Base-by-base conservation (phyloP, 2,329 filamentous ascomycete genomes). In the Apiospora arundinis region DNA sequence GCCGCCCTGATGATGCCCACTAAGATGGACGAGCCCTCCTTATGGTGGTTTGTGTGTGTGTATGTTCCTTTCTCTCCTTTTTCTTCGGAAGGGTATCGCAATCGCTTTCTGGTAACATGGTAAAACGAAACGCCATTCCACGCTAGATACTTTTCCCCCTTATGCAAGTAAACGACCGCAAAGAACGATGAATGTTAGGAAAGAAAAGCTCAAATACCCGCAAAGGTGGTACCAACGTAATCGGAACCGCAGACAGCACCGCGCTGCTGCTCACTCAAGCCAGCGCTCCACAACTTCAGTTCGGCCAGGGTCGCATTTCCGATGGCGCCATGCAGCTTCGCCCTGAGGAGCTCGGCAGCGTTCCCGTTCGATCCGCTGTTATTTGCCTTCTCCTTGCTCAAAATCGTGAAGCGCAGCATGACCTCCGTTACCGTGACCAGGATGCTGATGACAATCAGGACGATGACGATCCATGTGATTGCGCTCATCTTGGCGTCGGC, bases 391-490 rank as follows among this genome's bases (percentile, higher is more conserved):
- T 82, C 81, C 75, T 82, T 84, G 28, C 80, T 79, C 69, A 97
- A 83, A 70, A 97, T 92, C 40, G 87, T 91, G 79, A 98, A 98
- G 8, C 96, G 89, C 68, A 99, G 85, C 70, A 92, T 90, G 11
- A 98, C 95, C 83, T 99, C 96, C 4, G 92, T 92, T 68, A 94
- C 92, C 1, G 96, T 98, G 69, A 99, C 94, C 69, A 95, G 85
- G 78, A 99, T 98, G 79, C 92, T 95, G 75, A 98, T 85, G 66
- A 97, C 82, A 79, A 99, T 99, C 65, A 99, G 89, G 65, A 97
- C 88, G 78, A 99, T 99, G 81, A 98, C 92, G 81, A 99, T 98
- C 95, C 95, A 98, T 0, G 96, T 99, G 80, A 98, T 97, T 75
- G 89, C 88, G 76, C 94, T 97, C 93, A 98, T 98, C 81, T 97